Percentiles rank a stretch among this genome's conserved stretches.
Conservation (phyloP, 2,329 filamentous ascomycete genomes). For the Apiospora phragmitis region DNA sequence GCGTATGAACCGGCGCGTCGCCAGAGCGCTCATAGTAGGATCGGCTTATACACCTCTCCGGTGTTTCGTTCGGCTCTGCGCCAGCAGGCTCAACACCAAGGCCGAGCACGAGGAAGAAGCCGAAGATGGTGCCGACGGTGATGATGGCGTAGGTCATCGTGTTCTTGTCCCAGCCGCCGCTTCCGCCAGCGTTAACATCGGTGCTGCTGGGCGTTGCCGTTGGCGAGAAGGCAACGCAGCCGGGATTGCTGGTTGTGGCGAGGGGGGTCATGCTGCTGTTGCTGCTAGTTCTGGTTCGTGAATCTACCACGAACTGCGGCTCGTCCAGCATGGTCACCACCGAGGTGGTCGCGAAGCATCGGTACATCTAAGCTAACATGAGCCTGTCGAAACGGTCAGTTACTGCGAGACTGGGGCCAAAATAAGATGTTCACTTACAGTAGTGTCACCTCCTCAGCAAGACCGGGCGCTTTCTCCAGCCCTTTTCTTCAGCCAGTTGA, state of each 20-base stretch:
- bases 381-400: too few species aligned
- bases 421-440: too few species aligned
- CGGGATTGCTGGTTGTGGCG: conserved; percentile 8
- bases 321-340: conserved; percentile 35
- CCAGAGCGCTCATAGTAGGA: too few species aligned
- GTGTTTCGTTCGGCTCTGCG: too few species aligned
- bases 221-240: neutral
- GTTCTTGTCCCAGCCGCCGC: neutral
- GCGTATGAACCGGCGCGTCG: conserved; percentile 52
- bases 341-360: conserved; percentile 31
- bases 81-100: too few species aligned
- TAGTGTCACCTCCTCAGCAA: too few species aligned
- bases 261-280: too few species aligned
- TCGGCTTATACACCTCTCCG: too few species aligned
- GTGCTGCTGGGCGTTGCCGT: neutral
- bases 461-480: neutral
- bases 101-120: neutral
- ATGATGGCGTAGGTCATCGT: neutral
- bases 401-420: too few species aligned
- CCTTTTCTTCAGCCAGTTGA: neutral
- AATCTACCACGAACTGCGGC: conserved; percentile 35
- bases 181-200: neutral
- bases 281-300: too few species aligned
- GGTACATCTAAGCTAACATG: too few species aligned
- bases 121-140: neutral